A percentile compares a stretch with the other conserved stretches of the same genome.
These are phyloP conservation scores for Colletotrichum aenigma DNA, from an alignment of 2,329 filamentous ascomycete species.

Conservation along the genomic window DNA sequence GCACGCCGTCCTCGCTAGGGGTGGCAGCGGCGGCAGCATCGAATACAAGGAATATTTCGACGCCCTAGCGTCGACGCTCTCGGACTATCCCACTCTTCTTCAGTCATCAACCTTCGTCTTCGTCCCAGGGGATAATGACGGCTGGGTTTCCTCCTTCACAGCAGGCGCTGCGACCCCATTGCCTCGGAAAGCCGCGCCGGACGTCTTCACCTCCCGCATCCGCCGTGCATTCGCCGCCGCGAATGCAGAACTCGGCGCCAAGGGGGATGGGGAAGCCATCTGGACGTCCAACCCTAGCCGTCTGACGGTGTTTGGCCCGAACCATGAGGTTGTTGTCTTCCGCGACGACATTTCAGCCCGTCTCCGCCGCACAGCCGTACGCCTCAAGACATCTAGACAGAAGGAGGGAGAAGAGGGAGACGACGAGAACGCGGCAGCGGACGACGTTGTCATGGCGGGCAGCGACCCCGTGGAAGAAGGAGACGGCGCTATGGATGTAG, in stretches of 20 bases:
- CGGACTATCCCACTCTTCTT: slow-evolving; percentile 83
- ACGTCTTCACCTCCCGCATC: slow-evolving; percentile 88
- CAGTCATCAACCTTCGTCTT: slow-evolving; percentile 86
- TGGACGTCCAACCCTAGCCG: slow-evolving; percentile 91
- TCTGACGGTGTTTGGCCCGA: slow-evolving; percentile 83
- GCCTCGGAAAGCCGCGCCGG: slow-evolving; percentile 76
- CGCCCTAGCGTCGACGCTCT: slow-evolving; percentile 78
- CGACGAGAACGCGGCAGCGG: slow-evolving; percentile 26
- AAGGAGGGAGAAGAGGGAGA: slow-evolving; percentile 30
- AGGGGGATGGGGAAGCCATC: slow-evolving; percentile 69
- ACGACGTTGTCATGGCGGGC: slow-evolving; percentile 37
- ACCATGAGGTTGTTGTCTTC: slow-evolving; percentile 86
- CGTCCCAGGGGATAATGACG: slow-evolving; percentile 94
- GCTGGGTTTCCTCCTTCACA: slow-evolving; percentile 89
- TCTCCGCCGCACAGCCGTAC: slow-evolving; percentile 76
- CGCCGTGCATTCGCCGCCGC: slow-evolving; percentile 80
- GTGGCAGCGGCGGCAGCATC: slow-evolving; percentile 80
- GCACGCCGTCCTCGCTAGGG: slow-evolving; percentile 68
- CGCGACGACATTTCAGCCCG: slow-evolving; percentile 85
- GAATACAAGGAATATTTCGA: slow-evolving; percentile 98
- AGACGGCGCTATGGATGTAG: slow-evolving; percentile 49
- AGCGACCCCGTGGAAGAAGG: slow-evolving; percentile 24
- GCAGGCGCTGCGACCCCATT: slow-evolving; percentile 74
- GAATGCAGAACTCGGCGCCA: slow-evolving; percentile 66
- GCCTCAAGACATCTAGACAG: slow-evolving; percentile 57